Percentiles rank a stretch among this genome's conserved stretches.
phyloP scores from a whole-genome alignment of 345 rosid genomes.

The Murraya paniculata region DNA sequence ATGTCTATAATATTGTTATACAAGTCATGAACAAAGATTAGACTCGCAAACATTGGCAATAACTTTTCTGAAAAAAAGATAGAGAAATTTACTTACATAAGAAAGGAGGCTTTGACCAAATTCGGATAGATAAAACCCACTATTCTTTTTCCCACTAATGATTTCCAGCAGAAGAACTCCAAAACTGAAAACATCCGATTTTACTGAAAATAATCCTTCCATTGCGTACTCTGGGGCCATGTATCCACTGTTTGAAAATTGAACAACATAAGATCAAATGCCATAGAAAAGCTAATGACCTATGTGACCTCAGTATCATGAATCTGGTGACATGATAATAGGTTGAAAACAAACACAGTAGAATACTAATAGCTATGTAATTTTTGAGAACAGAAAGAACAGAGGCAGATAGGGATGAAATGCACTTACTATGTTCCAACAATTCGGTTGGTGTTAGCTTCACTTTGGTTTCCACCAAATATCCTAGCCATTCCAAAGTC shows the following conservation, averaged over 20 bases:
- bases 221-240: background rate
- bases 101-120: background rate
- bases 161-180: background rate
- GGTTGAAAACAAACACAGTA: no score
- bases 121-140: background rate
- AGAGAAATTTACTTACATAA: background rate
- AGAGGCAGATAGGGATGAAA: background rate
- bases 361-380: no score
- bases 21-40: background rate
- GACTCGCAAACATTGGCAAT: background rate
- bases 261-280: no score
- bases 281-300: no score
- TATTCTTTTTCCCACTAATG: background rate
- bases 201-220: background rate
- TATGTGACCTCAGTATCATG: no score
- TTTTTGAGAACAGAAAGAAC: background rate
- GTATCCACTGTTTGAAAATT: background rate
- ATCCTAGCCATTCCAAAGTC: conserved; percentile 1
- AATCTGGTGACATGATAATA: no score
- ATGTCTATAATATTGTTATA: background rate
- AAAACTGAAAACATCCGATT: background rate
- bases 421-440: conserved; percentile 2
- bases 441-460: background rate
- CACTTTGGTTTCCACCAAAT: background rate
- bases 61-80: background rate